These are phyloP conservation scores for Pichia membranifaciens DNA, from an alignment of 805 yeast species.

Conservation along the genomic window DNA sequence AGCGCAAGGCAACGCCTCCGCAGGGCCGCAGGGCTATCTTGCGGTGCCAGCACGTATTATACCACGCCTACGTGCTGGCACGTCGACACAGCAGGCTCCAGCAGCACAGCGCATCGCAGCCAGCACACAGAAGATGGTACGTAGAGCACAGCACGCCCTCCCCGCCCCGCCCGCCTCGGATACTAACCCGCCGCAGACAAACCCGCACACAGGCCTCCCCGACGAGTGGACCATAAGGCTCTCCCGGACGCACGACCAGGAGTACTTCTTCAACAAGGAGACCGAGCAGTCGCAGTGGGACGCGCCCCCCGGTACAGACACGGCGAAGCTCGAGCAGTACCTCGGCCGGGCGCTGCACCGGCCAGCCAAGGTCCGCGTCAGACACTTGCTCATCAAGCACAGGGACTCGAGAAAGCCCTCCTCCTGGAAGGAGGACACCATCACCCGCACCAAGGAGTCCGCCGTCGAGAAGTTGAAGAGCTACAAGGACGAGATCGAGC, in stretches of 20 bases:
- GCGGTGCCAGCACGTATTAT: too few relatives aligned
- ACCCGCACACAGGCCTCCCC: constrained; percentile 68
- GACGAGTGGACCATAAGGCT: constrained; percentile 74
- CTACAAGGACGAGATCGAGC: constrained; percentile 51
- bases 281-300: constrained; percentile 83
- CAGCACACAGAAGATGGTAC: too few relatives aligned
- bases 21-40: too few relatives aligned
- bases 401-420: constrained; percentile 80
- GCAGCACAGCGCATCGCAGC: too few relatives aligned
- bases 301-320: constrained; percentile 80
- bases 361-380: constrained; percentile 68
- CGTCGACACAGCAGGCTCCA: too few relatives aligned
- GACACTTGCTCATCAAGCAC: constrained; percentile 82
- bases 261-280: constrained; percentile 69
- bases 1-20: too few relatives aligned
- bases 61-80: too few relatives aligned
- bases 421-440: constrained; percentile 74
- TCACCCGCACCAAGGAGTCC: constrained; percentile 77
- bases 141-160: too few relatives aligned
- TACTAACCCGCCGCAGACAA: not conserved
- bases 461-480: constrained; percentile 60
- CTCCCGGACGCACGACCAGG: constrained; percentile 76
- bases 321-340: constrained; percentile 50
- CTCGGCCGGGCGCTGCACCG: constrained; percentile 39
- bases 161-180: too few relatives aligned